Base-by-base conservation (phyloP, 345 rosid genomes). In the Nephelium lappaceum region DNA sequence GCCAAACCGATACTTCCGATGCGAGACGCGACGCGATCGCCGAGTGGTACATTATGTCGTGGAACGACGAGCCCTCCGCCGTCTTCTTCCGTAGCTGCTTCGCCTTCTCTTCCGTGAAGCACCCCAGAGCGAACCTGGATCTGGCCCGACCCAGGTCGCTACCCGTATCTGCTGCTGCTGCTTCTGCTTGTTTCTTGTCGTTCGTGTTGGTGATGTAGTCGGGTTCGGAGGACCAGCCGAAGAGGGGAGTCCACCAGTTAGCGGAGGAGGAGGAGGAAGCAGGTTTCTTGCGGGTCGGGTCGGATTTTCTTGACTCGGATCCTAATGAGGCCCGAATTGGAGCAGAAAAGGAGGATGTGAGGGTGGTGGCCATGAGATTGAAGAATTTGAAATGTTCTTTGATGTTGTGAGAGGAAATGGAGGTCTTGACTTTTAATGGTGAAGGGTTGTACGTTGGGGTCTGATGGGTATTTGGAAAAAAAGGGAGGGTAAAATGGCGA, bases 21-120 rank as follows among this genome's bases (percentile, higher is more conserved):
- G 91, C 91, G 31, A 83, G 83, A 6, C 88, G 85, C 18, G 79
- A 73, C 2, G 91, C 89, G 36, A 88, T 86, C 51, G 91, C 86
- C 0, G 91, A 88, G 81, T 84, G 91, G 83, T 88, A 88, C 91
- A 88, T 88, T 51, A 77, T 79, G 64, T 86, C 91, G 77, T 88
- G 91, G 74, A 86, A 86, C 25, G 85, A 18, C 39, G 57, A 73
- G 4, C 81, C 38, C 71, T 84, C 89, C 72, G 55, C 49, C 2
- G 87, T 86, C 89, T 82, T 86, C 87, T 42, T 81, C 67, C 91
- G 62, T 25, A 88, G 88, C 81, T 81, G 82, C 78, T 51, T 83
- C 55, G 91, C 91, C 76, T 88, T 88, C 85, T 86, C 91, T 39
- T 86, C 91, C 3, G 91, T 88, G 87, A 88, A 88, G 27, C 87